Base-by-base conservation (phyloP, 2,329 filamentous ascomycete species). In the Sordariomycetes sp. region DNA sequence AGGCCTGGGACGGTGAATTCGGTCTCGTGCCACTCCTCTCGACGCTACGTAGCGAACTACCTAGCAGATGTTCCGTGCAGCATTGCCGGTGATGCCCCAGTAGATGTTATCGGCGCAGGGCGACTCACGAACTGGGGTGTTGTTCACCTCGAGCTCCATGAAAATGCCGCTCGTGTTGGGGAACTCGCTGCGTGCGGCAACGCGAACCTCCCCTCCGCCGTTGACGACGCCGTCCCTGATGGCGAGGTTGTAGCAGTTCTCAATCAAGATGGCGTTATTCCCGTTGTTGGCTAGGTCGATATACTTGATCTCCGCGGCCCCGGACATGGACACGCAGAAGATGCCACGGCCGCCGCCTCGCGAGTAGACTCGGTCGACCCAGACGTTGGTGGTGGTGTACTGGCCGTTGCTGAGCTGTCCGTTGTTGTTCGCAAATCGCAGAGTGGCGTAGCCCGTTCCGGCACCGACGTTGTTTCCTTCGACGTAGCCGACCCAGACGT, bases 271-370 rank as follows among this genome's bases (percentile, higher is more conserved):
- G 21, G 34, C 34, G 21, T 36, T 36, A 29, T 36, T 36, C 9
- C 34, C 34, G 28, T 36, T 36, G 34, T 32, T 18, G 15, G 28
- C 34, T 16, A 36, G 34, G 16, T 36, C 34, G 21, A 36, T 31
- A 16, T 17, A 12, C 10, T 24, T 24, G 15, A 36, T 36, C 21
- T 36, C 18, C 11, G 34, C 34, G 17, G 27, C 34, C 3, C 34
- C 34, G 14, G 34, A 36, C 34, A 31, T 30, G 34, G 34, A 36
- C 19, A 36, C 34, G 29, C 34, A 36, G 16, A 36, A 36, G 27
- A 36, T 31, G 14, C 34, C 34, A 20, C 34, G 34, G 3, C 34
- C 34, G n/a, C 34, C 34, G 19, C 34, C 34, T 10, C 34, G 34
- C 15, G 34, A 36, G 27, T 23, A 15, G 28, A 36, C 34, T 8